A percentile compares a stretch with the other conserved stretches of the same genome.
phyloP scores from a whole-genome alignment of 2,329 filamentous ascomycete genomes.

The Niveomyces coronatus region DNA sequence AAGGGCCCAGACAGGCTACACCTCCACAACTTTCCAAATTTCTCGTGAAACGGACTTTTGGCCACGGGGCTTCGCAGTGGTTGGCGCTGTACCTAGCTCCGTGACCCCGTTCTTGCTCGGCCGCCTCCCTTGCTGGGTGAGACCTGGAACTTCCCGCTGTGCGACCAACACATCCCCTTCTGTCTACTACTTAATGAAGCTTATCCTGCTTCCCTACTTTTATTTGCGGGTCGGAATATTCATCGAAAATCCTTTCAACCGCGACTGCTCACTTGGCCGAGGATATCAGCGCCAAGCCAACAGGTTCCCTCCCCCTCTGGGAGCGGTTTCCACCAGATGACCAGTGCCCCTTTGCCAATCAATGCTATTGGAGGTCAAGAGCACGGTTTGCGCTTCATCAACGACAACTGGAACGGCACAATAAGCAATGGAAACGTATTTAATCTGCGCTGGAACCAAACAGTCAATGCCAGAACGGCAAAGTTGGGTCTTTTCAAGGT shows the following conservation, averaged over 20 bases:
- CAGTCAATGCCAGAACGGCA: slow-evolving; percentile 13
- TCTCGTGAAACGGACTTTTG: neutral
- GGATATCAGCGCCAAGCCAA: slow-evolving; percentile 8
- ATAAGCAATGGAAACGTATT: slow-evolving; percentile 22
- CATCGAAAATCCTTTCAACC: slow-evolving; percentile 7
- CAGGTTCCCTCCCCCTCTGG: slow-evolving; percentile 11
- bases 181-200: slow-evolving; percentile 15
- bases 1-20: slow-evolving; percentile 1
- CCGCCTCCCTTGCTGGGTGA: slow-evolving; percentile 19
- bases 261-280: slow-evolving; percentile 4
- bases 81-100: slow-evolving; percentile 9
- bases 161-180: slow-evolving; percentile 8
- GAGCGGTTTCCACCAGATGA: slow-evolving; percentile 14
- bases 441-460: slow-evolving; percentile 22
- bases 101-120: slow-evolving; percentile 6
- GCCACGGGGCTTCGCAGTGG: slow-evolving; percentile 5
- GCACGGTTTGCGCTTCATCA: slow-evolving; percentile 22
- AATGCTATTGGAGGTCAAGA: slow-evolving; percentile 12
- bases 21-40: neutral
- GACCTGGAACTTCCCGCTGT: slow-evolving; percentile 13
- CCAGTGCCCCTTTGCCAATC: slow-evolving; percentile 11
- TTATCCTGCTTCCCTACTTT: slow-evolving; percentile 10
- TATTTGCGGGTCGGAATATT: slow-evolving; percentile 9
- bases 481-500: slow-evolving; percentile 22
- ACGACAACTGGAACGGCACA: slow-evolving; percentile 24